Evolutionary conservation across 2,329 filamentous ascomycete species (phyloP), one percentile per base, ranked within the genome.

Genomic region (Fusarium fujikuroi): DNA sequence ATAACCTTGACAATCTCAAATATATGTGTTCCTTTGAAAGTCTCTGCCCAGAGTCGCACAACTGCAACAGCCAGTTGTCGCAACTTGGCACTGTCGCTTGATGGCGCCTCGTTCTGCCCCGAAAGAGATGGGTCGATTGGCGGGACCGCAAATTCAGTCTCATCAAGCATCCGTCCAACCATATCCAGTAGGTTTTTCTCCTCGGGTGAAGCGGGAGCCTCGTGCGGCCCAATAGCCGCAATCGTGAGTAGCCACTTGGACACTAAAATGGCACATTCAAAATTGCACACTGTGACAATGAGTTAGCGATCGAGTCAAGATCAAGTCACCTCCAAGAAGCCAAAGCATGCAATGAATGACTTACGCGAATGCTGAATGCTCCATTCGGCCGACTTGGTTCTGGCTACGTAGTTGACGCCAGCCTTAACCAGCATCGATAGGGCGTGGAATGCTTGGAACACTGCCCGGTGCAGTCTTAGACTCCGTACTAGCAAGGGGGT

Each of bases 381-480:
- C 89, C 89, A 90, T 77, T 90, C 87, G 2, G 87, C 82, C 3
- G 88, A 89, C 79, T 90, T 90, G 9, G 88, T 88, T 70, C 87
- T 85, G 46, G 89, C 88, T 53, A 91, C 88, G 73, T 90, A 91
- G 73, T 89, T 90, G 25, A 91, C 88, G 1, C 89, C 89, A 19
- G 86, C 84, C 78, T 91, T 91, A 66, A 92, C 89, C 30, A 91
- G 83, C 83, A 92, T 90, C 7, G 90, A 91, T 40, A 93, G 82
- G 1, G 91, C 91, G 77, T 93, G 91, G 34, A 91, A 89, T 3
- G 90, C 89, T 75, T 93, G 91, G 34, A 92, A 86, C 0, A 93
- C 87, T 2, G 91, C 91, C 50, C 90, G 84, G 39, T 89, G 90
- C 30, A 92, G 85, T 37, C 89, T 87, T 25, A 87, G 83, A 60